Evolutionary conservation across 2,329 filamentous ascomycete species (phyloP), one percentile per base, ranked within the genome.

Genomic region (Lachnellula hyalina): DNA sequence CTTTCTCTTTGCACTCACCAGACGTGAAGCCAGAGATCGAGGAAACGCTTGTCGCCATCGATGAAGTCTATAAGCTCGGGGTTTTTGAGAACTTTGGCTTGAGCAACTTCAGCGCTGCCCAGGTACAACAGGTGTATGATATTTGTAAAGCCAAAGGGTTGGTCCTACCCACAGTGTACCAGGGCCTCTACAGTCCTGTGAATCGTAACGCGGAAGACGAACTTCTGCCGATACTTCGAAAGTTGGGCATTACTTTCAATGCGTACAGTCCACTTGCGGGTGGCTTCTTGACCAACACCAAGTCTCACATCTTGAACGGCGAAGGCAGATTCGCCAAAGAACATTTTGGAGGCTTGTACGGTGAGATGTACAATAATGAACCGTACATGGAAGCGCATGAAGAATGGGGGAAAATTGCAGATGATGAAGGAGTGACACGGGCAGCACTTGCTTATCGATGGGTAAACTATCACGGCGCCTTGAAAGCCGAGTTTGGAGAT

Each of bases 31-130:
- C 84, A 1, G 86, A 86, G 0, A 94, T 95, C 64, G 82, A 82
- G 6, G 86, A 92, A 71, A 93, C 90, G 0, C 76, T 95, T 25
- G 80, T 83, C 65, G 87, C 84, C 5, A 77, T 90, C 55, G 81
- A 95, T 69, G 82, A 89, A 71, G 73, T 95, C 50, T 87, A 94
- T 76, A 87, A 89, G 72, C 82, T 11, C 7, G 89, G 90, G 60
- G 92, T 91, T 69, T 95, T 96, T 67, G 82, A 89, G 28, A n/a
- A 62, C 55, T 67, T 71, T 42, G 71, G 71, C 6, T 53, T 73
- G 19, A 70, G 63, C 49, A 72, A 72, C 55, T 73, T 65, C 58
- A 57, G 51, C 6, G 47, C 66, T 4, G 54, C 46, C 5, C 61
- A 68, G 11, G 61, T 72, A 35, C 61, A 66, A 15, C 59, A 69